Percentiles rank a stretch among this genome's conserved stretches.
Evolutionary conservation across 257 asterid genomes (phyloP).

Genomic region (Linderniella brevidens): DNA sequence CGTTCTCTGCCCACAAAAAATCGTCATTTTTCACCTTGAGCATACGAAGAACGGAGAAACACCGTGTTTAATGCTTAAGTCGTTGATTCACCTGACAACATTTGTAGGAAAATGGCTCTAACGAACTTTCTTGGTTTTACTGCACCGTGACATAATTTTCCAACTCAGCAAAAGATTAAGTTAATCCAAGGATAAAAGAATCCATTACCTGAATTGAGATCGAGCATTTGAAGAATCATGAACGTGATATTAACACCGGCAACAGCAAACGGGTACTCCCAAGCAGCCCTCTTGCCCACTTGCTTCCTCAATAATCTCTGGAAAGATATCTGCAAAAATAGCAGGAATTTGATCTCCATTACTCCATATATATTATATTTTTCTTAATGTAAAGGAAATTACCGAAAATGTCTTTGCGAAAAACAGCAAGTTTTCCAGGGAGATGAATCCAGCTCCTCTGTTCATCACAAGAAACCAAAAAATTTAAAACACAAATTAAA

Average conservation of each 20-base stretch:
- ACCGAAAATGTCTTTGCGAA: conserved; percentile 70
- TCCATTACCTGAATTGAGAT: conserved; percentile 49
- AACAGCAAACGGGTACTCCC: conserved; percentile 95
- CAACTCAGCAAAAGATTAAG: background rate
- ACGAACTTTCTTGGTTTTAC: conserved; percentile 52
- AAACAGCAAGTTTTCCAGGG: conserved; percentile 71
- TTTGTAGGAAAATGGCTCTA: conserved; percentile 41
- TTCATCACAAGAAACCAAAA: background rate
- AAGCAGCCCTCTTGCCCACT: conserved; percentile 55
- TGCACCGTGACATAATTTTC: conserved; percentile 20
- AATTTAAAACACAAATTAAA: conserved; percentile 2
- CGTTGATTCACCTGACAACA: conserved; percentile 47
- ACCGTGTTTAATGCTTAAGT: background rate
- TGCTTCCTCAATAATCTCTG: conserved; percentile 59
- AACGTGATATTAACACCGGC: conserved; percentile 80
- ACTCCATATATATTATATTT: too few relatives aligned
- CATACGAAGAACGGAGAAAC: background rate
- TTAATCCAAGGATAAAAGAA: background rate
- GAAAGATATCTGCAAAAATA: conserved; percentile 33
- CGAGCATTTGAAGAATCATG: conserved; percentile 82
- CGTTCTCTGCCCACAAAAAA: conserved; percentile 52
- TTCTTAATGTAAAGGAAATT: conserved; percentile 10
- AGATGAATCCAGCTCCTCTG: conserved; percentile 87
- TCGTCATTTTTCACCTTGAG: conserved; percentile 2
- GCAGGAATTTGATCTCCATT: too few relatives aligned